phyloP scores from a whole-genome alignment of 2,329 filamentous ascomycete species.

The Exserohilum rostratum region DNA sequence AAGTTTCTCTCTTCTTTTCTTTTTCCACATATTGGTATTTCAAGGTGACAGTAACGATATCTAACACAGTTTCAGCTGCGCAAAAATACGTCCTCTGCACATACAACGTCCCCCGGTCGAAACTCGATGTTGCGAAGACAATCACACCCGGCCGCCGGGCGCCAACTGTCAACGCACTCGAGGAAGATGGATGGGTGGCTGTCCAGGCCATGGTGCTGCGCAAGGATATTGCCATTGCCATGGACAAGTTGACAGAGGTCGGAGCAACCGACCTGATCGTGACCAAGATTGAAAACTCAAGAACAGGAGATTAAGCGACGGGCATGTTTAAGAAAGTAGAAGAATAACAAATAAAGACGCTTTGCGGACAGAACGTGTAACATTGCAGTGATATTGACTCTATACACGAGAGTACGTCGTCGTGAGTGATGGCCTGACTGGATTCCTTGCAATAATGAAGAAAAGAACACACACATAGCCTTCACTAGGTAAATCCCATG shows the following conservation, averaged over 20 bases:
- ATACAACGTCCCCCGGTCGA: conserved; percentile 83
- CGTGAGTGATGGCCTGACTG: too few relatives aligned
- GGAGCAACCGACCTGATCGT: conserved; percentile 88
- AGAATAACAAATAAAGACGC: too few relatives aligned
- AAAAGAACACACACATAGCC: too few relatives aligned
- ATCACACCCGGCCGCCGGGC: conserved; percentile 95
- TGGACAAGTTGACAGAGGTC: conserved; percentile 79
- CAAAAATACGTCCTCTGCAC: conserved; percentile 94
- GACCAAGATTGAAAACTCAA: conserved; percentile 81
- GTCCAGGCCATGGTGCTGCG: conserved; percentile 92
- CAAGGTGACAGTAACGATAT: conserved; percentile 13
- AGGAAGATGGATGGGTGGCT: conserved; percentile 92
- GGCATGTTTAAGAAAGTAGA: not conserved
- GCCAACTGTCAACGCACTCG: conserved; percentile 86
- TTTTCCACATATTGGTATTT: not conserved
- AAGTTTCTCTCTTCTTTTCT: conserved; percentile 31
- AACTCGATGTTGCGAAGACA: conserved; percentile 69
- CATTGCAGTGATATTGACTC: not conserved
- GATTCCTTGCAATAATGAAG: too few relatives aligned
- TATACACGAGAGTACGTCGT: too few relatives aligned
- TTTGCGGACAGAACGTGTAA: not conserved
- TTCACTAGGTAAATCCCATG: too few relatives aligned
- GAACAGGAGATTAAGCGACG: conserved; percentile 29
- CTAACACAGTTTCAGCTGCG: conserved; percentile 61
- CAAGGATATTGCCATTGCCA: conserved; percentile 80